Evolutionary conservation across 2,329 filamentous ascomycete genomes (phyloP), one percentile per base, ranked within the genome.

Genomic region (Biscogniauxia marginata): DNA sequence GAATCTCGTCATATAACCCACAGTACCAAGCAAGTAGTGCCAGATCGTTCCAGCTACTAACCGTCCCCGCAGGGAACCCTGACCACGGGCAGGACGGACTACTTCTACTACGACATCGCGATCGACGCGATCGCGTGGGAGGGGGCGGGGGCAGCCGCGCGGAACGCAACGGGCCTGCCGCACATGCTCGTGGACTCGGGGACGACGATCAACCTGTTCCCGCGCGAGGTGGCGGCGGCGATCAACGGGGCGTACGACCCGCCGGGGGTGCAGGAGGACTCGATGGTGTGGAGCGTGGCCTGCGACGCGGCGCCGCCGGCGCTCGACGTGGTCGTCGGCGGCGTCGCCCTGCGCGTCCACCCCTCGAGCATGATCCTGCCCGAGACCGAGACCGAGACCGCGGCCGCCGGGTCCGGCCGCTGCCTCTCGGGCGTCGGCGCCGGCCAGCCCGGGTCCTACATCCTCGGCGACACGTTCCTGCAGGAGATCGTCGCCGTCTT

Each of bases 141-240:
- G 24, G 24, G 16, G 50, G 54, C 3, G 62, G 62, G 53, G 61
- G 59, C 24, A 56, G 52, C 34, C 55, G 65, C 47, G 55, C 58
- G 1, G 48, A 62, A 58, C 39, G 58, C 59, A 19, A 55, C 60
- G 1, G 55, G 61, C 25, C 54, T 66, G 6, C 65, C 64, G 2
- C 53, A 62, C 20, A 63, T 70, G 49, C 62, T 72, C 39, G 66
- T 71, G n/a, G 69, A 73, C 55, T 70, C 68, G 22, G 71, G 69
- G 25, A 71, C 69, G 1, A 71, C 68, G 2, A 63, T 72, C 16
- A 71, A 70, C 59, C 56, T 71, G 16, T 63, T 72, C 30, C 68
- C 70, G 3, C 55, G 53, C 9, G 57, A 68, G 9, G 64, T 71
- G 3, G 67, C 69, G 3, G 54, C 52, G 13, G 61, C 63, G 23